Evolutionary conservation across 495 filamentous ascomycete species (phyloP), one percentile per base, ranked within the genome.

Genomic region (Paragyromitra xinjiangensis): DNA sequence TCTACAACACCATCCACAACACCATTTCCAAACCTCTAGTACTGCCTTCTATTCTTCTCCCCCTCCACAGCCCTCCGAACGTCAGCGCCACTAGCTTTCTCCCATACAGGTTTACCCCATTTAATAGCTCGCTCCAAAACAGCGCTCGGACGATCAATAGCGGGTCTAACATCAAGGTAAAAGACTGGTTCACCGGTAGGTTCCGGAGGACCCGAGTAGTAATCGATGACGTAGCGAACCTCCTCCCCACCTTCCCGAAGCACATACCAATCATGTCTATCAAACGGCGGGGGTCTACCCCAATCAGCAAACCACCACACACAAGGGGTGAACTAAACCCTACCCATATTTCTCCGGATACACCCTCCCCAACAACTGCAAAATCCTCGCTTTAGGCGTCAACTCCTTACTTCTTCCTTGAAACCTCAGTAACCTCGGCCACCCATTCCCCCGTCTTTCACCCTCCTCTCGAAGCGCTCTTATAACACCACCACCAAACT

Each of bases 201-300:
- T 78, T 99, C 95, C 0, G 92, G 91, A 19, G 91, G 90, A 0
- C 90, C 96, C 7, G 91, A 91, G 84, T 99, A 99, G 84, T 98
- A 99, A 82, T 99, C 95, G 80, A 99, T 99, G 64, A 99, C 91
- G 83, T 99, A 99, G 73, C 95, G 88, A 56, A 97, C 87, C 86
- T 98, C 93, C 83, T 77, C 88, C 39, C 68, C 84, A 71, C 19
- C 88, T 87, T 64, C 72, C 55, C 95, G 88, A 78, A 91, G 87
- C 34, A 99, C 91, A 81, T 90, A 98, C 95, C 95, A 99, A 82
- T 99, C 95, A 81, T 99, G 95, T 67, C 95, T 90, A 84, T 99
- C 95, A 81, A 99, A 99, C n/a, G 95, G 95, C 39, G 93, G 92
- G 26, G 92, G 90, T 9, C 90, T 88, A 12, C 90, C 93, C 53